phyloP scores from a whole-genome alignment of 2,329 filamentous ascomycete genomes.

The Trichoderma sp. region DNA sequence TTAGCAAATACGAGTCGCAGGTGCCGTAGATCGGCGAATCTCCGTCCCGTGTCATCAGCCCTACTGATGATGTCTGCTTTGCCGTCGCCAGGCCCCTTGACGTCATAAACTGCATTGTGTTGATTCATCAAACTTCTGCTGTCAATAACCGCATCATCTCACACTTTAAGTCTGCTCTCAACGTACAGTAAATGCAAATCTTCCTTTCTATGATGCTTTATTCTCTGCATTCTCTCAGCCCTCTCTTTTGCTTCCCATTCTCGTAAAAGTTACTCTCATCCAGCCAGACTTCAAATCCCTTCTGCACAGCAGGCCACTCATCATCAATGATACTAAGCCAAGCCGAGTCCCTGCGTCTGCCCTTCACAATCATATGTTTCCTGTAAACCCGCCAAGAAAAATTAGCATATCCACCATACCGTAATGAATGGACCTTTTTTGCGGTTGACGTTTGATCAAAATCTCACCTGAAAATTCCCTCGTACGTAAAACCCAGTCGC shows the following conservation, averaged over 20 bases:
- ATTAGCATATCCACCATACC: neutral
- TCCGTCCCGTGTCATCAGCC: neutral
- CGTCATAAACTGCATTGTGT: neutral
- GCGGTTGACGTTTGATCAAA: neutral
- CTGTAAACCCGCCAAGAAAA: conserved; percentile 25
- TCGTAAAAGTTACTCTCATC: conserved; percentile 55
- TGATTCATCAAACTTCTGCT: neutral
- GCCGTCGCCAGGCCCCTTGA: neutral
- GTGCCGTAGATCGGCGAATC: neutral
- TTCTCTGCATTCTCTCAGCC: conserved; percentile 39
- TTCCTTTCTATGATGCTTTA: neutral
- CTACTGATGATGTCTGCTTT: neutral
- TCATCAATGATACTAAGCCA: conserved; percentile 61
- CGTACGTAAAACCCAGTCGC: conserved; percentile 59
- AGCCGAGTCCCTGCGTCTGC: conserved; percentile 57
- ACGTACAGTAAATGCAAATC: no score
- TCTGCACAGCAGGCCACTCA: conserved; percentile 55
- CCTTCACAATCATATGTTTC: conserved; percentile 62
- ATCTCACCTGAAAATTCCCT: conserved; percentile 57
- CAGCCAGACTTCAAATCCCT: conserved; percentile 57
- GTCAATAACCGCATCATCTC: neutral
- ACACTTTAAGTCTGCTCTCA: neutral
- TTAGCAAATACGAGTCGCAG: neutral
- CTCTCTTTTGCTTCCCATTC: conserved; percentile 52
- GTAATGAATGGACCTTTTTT: neutral